These are phyloP conservation scores for Podila minutissima DNA, from an alignment of 192 early-diverging fungal genomes.

Conservation along the genomic window DNA sequence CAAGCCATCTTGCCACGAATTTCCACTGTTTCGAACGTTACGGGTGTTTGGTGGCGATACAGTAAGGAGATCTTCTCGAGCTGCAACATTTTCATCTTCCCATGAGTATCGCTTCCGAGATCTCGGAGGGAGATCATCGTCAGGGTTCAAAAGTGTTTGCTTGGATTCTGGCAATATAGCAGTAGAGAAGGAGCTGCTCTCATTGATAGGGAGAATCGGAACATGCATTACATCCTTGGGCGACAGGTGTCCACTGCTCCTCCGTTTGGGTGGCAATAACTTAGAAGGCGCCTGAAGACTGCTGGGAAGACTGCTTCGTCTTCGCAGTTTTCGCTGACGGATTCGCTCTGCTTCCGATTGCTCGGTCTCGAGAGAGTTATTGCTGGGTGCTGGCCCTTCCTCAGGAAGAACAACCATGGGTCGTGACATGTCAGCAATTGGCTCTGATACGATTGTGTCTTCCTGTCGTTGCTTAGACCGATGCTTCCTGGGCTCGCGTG, in stretches of 20 bases:
- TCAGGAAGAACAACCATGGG: too few species aligned
- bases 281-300: constrained; percentile 28
- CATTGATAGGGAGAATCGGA: background rate
- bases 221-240: background rate
- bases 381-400: background rate
- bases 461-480: background rate
- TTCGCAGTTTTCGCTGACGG: constrained; percentile 9
- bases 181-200: background rate
- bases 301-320: constrained; percentile 43
- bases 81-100: constrained; percentile 35
- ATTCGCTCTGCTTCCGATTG: constrained; percentile 3
- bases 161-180: background rate
- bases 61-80: constrained; percentile 28
- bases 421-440: too few species aligned
- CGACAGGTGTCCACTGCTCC: constrained; percentile 3
- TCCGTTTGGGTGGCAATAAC: constrained; percentile 26
- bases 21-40: background rate
- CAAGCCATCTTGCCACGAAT: constrained; percentile 19
- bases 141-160: background rate
- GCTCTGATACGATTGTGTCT: background rate
- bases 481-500: background rate
- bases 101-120: constrained; percentile 36
- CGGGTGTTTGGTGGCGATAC: too few species aligned
- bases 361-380: background rate
- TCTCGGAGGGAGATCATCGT: background rate